Base-by-base conservation (phyloP, 2,329 filamentous ascomycete species). In the Neopestalotiopsis sp. region DNA sequence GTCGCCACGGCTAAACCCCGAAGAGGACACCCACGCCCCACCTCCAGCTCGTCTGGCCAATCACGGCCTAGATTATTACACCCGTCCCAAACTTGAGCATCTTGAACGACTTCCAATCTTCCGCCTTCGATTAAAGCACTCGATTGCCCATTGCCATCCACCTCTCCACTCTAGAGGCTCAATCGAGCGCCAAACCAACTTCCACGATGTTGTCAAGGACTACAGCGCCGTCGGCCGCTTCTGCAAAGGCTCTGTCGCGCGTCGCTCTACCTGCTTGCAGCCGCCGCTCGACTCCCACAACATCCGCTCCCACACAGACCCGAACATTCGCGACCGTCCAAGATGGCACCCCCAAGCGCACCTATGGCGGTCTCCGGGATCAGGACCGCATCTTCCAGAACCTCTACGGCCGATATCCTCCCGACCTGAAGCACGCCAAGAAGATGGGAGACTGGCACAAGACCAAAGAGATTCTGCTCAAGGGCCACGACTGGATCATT, bases 301-400 rank as follows among this genome's bases (percentile, higher is more conserved):
- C 81, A 75, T 83, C 83, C 76, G 80, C 81, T 76, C 81, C 81
- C 73, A 78, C 81, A 77, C 82, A 90, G 80, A 83, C 82, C 78
- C 91, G 95, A 81, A 88, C 88, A 75, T 92, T 98, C 84, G 93
- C 93, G 77, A 94, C 93, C 71, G 92, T 94, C 75, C 91, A 93
- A 81, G 92, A 95, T 82, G 87, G 86, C 76, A 83, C 88, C 72
- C 87, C 91, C 65, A 91, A 92, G 81, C 90, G 89, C 75, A 88
- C 89, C 74, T 93, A 97, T 82, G 94, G 96, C 77, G 94, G 94
- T 69, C 88, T 99, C 76, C 93, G 90, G 84, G 96, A 99, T 81
- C 94, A 98, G 86, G 96, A 99, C 85, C 91, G 96, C 77, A 99
- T 99, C 84, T 99, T 99, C 85, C 95, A 97, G 86, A 99, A 99